Conservation (phyloP, 169 alveolate species). For the Eimeria acervulina region DNA sequence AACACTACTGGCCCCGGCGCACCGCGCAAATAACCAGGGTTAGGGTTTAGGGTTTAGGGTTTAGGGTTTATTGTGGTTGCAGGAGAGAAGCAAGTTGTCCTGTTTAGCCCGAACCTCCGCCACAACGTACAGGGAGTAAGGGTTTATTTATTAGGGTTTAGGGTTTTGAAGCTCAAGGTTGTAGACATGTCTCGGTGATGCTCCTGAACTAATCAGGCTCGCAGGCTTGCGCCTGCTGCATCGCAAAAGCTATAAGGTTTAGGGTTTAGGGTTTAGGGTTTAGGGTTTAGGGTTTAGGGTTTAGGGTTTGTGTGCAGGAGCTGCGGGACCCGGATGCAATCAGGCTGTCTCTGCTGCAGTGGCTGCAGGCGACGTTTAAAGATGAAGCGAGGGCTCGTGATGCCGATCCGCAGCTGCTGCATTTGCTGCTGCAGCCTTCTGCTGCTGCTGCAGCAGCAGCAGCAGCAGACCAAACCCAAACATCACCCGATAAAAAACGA, state of each 20-base stretch:
- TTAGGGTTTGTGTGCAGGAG: background rate
- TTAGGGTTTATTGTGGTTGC: conserved; percentile 11
- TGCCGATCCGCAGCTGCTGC: conserved; percentile 65
- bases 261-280: conserved; percentile 45
- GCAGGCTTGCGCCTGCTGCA: background rate
- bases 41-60: conserved; percentile 65
- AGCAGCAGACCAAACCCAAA: background rate
- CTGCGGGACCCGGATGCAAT: conserved; percentile 42
- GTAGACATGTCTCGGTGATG: no score
- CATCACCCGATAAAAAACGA: background rate
- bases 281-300: conserved; percentile 64
- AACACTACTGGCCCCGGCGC: no score
- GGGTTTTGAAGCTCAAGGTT: background rate
- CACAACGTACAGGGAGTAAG: background rate
- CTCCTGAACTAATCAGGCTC: background rate
- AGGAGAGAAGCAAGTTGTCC: conserved; percentile 64
- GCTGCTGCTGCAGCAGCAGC: conserved; percentile 44
- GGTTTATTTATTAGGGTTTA: background rate
- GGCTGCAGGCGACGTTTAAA: conserved; percentile 69
- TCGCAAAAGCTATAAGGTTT: background rate
- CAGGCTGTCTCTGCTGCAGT: conserved; percentile 75
- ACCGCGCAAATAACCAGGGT: no score
- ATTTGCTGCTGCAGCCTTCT: conserved; percentile 38
- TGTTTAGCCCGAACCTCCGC: conserved; percentile 46
- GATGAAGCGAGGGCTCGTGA: conserved; percentile 17